Evolutionary conservation across 371 early-diverging fungal species (phyloP).

Genomic region (Zychaea mexicana): DNA sequence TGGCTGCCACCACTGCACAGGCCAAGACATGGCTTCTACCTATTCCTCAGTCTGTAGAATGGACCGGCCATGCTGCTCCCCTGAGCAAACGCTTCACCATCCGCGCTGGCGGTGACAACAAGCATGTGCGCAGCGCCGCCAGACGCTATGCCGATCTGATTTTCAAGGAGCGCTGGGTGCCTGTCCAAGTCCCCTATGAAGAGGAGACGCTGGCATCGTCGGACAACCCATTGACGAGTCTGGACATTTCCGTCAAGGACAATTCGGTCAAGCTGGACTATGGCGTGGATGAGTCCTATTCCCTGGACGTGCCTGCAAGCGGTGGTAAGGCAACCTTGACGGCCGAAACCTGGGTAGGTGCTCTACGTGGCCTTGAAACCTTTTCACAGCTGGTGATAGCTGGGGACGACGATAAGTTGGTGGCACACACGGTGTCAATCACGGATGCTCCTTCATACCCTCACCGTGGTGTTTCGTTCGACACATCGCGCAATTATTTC

Average conservation of each 20-base stretch:
- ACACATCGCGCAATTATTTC: constrained; percentile 79
- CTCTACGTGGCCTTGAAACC: constrained; percentile 78
- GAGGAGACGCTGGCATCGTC: constrained; percentile 3
- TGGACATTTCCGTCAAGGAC: constrained; percentile 33
- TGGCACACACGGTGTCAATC: constrained; percentile 64
- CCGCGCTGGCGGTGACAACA: constrained; percentile 16
- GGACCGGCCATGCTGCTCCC: constrained; percentile 32
- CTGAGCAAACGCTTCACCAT: constrained; percentile 28
- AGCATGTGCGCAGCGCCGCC: constrained; percentile 37
- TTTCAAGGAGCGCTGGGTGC: constrained; percentile 40
- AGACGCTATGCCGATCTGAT: constrained; percentile 38
- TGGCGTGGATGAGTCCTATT: constrained; percentile 71
- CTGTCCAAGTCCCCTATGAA: constrained; percentile 30
- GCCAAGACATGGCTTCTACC: constrained; percentile 46
- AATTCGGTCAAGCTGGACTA: constrained; percentile 39
- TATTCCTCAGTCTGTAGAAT: constrained; percentile 41
- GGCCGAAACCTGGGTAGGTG: constrained; percentile 77
- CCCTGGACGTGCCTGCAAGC: constrained; percentile 52
- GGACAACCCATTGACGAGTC: constrained; percentile 11
- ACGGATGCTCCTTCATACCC: constrained; percentile 66
- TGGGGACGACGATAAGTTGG: constrained; percentile 18
- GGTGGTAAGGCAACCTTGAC: constrained; percentile 53
- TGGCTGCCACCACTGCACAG: constrained; percentile 21
- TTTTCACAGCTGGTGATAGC: constrained; percentile 68
- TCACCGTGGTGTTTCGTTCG: constrained; percentile 79